These are phyloP conservation scores for Daldinia childiae DNA, from an alignment of 495 filamentous ascomycete species.

Conservation along the genomic window DNA sequence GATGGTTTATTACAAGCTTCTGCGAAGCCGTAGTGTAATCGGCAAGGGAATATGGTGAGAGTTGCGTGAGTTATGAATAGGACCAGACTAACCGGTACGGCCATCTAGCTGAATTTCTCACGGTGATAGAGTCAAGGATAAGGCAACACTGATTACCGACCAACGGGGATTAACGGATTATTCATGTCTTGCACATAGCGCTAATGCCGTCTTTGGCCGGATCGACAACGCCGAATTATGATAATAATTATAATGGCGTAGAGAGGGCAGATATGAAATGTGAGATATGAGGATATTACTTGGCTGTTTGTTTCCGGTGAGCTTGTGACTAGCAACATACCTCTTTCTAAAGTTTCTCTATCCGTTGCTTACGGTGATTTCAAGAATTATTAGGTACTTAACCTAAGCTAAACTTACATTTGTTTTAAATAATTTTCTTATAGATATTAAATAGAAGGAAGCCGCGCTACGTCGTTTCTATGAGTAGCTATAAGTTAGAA, in stretches of 20 bases:
- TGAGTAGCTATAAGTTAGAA: neutral
- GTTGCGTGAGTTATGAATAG: constrained; percentile 5
- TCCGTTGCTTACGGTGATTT: constrained; percentile 15
- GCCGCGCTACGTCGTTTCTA: constrained; percentile 27
- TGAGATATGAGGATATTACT: neutral
- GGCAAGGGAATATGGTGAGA: neutral
- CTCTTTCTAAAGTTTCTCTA: neutral
- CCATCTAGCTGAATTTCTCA: neutral
- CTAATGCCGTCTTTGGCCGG: constrained; percentile 9
- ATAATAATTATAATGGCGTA: neutral
- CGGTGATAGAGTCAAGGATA: constrained; percentile 7
- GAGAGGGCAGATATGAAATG: neutral
- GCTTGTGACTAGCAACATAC: neutral
- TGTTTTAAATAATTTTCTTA: neutral
- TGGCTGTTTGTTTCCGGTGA: constrained; percentile 23
- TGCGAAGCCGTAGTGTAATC: neutral
- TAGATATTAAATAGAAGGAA: constrained; percentile 16
- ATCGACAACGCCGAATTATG: neutral
- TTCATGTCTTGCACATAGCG: constrained; percentile 6
- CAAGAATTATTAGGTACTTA: neutral
- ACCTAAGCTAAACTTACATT: neutral
- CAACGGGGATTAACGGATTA: neutral
- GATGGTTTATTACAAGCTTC: neutral
- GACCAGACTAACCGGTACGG: neutral
- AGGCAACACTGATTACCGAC: constrained; percentile 1